Percentiles rank a stretch among this genome's conserved stretches.
Evolutionary conservation across 129 eudicot species (phyloP).

Genomic region (Lactuca sativa): DNA sequence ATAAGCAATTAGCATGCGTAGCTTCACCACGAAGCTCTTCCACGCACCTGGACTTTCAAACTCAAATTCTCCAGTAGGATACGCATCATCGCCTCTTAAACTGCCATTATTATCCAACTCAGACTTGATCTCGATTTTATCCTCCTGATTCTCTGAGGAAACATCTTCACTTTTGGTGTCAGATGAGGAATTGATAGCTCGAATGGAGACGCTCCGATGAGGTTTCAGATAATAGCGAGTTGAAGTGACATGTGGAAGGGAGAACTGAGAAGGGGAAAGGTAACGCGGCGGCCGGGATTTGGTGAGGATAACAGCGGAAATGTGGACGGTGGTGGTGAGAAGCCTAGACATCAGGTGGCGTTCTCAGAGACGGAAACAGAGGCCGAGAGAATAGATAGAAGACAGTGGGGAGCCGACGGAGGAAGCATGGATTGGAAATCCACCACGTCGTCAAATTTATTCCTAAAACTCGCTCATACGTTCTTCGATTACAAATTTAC

Average conservation of each 20-base stretch:
- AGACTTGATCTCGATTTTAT: conserved; percentile 14
- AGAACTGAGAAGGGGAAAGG: conserved; percentile 14
- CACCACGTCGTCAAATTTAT: conserved; percentile 25
- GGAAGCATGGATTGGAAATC: conserved; percentile 32
- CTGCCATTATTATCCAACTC: conserved; percentile 35
- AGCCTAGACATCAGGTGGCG: conserved; percentile 35
- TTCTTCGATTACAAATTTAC: neutral
- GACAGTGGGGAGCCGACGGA: neutral
- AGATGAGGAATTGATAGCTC: conserved; percentile 32
- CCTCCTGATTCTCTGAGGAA: conserved; percentile 24
- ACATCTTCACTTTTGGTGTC: conserved; percentile 30
- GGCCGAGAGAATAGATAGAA: conserved; percentile 19
- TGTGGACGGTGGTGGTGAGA: conserved; percentile 34
- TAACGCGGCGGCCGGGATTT: conserved; percentile 23
- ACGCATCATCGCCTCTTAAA: conserved; percentile 31
- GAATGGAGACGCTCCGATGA: conserved; percentile 19
- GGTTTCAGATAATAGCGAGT: neutral
- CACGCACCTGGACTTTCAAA: conserved; percentile 46
- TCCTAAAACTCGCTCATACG: neutral
- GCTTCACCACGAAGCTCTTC: conserved; percentile 68
- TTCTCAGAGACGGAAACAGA: conserved; percentile 1
- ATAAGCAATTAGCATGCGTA: conserved; percentile 67
- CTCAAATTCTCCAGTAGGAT: conserved; percentile 78
- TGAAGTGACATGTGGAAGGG: conserved; percentile 17
- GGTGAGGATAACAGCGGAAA: conserved; percentile 36